Evolutionary conservation across 345 rosid species (phyloP).

Genomic region (Hevea brasiliensis): DNA sequence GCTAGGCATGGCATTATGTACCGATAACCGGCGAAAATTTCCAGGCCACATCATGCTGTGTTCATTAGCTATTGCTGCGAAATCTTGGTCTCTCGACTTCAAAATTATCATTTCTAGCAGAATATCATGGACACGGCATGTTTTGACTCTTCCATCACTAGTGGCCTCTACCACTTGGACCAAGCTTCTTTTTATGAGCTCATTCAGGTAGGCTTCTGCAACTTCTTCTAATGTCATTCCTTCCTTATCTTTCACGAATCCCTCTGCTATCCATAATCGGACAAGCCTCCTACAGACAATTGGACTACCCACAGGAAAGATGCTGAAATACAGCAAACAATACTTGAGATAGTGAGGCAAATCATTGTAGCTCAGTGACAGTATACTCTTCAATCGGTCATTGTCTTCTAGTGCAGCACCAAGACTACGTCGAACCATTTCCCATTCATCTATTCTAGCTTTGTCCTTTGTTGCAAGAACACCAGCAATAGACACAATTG

Average conservation of each 20-base stretch:
- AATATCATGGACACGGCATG: constrained; percentile 5
- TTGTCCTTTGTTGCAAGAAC: constrained; percentile 2
- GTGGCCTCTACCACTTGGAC: constrained; percentile 6
- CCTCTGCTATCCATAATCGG: constrained; percentile 17
- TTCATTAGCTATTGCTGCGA: background rate
- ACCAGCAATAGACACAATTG: constrained; percentile 8
- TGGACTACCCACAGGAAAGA: constrained; percentile 2
- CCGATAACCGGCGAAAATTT: constrained; percentile 1
- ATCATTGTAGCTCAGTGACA: constrained; percentile 2
- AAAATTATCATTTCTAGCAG: background rate
- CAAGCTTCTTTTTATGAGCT: constrained; percentile 11
- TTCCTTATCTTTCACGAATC: background rate
- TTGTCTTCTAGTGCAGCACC: background rate
- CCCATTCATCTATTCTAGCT: constrained; percentile 7
- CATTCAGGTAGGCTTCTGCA: constrained; percentile 9
- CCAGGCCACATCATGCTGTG: background rate
- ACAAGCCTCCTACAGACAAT: constrained; percentile 3
- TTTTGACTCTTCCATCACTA: constrained; percentile 4
- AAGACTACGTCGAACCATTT: background rate
- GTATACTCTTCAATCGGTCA: background rate
- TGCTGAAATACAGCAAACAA: constrained; percentile 10
- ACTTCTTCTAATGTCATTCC: constrained; percentile 14
- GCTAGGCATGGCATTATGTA: background rate
- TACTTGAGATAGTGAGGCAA: constrained; percentile 14
- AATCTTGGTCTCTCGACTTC: constrained; percentile 4